These are phyloP conservation scores for Saccharum spontaneum DNA, from an alignment of 176 grass and related monocot species.

Conservation along the genomic window DNA sequence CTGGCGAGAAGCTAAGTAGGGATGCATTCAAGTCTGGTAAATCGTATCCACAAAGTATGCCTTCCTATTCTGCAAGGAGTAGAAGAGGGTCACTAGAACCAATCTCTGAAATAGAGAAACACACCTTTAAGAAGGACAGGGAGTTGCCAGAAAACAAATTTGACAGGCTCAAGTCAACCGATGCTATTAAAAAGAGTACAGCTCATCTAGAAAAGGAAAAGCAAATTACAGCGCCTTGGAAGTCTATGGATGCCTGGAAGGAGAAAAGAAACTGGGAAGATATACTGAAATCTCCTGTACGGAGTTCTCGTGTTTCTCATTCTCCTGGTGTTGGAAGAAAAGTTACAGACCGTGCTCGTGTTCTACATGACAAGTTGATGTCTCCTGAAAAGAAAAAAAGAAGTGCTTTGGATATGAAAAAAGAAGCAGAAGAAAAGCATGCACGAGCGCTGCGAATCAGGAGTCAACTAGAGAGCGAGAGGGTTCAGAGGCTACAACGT, in stretches of 20 bases:
- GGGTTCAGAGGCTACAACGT: conserved; percentile 89
- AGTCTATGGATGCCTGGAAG: conserved; percentile 97
- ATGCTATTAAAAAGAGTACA: conserved; percentile 45
- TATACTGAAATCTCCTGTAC: conserved; percentile 88
- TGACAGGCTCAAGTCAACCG: conserved; percentile 51
- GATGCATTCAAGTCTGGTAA: conserved; percentile 45
- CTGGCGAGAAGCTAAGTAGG: conserved; percentile 54
- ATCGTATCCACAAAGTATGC: conserved; percentile 35
- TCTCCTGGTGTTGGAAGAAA: conserved; percentile 81
- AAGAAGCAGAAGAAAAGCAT: conserved; percentile 96
- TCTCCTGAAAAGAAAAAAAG: conserved; percentile 99
- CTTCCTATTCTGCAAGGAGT: conserved; percentile 55
- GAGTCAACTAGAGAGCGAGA: conserved; percentile 95
- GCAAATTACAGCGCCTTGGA: conserved; percentile 66
- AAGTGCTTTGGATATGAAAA: conserved; percentile 88
- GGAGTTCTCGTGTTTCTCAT: conserved; percentile 71
- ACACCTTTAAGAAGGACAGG: conserved; percentile 61
- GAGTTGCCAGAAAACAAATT: conserved; percentile 63
- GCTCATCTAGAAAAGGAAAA: conserved; percentile 65
- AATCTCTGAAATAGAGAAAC: conserved; percentile 72
- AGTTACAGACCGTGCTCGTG: conserved; percentile 77
- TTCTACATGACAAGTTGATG: conserved; percentile 97
- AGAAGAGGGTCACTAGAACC: conserved; percentile 78
- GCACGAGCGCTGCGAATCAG: conserved; percentile 86
- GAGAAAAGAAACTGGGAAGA: conserved; percentile 99